Evolutionary conservation across 768 basidiomycete species (phyloP).

Genomic region (Boletellus ananiceps): DNA sequence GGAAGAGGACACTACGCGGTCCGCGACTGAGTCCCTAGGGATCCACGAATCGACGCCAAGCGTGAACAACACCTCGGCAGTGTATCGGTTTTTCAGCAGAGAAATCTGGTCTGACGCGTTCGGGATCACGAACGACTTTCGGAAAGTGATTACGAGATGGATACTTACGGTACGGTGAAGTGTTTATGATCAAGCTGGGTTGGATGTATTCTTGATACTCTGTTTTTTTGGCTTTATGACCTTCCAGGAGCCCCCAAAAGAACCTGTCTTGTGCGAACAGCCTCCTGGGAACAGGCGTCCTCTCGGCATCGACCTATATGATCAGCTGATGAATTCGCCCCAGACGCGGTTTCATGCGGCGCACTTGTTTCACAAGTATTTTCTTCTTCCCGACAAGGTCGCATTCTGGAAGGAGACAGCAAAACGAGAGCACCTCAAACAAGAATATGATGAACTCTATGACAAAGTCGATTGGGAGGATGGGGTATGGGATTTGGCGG

Average conservation of each 20-base stretch:
- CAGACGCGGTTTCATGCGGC: conserved; percentile 66
- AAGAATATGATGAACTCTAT: background rate
- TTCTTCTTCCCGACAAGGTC: conserved; percentile 34
- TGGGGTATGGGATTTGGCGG: conserved; percentile 53
- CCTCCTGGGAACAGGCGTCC: background rate
- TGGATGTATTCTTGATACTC: background rate
- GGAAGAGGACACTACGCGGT: conserved; percentile 17
- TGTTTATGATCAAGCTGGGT: background rate
- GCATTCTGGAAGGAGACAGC: conserved; percentile 7
- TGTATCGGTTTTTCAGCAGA: background rate
- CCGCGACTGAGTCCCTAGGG: conserved; percentile 21
- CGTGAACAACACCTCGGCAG: background rate
- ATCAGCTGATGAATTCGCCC: conserved; percentile 49
- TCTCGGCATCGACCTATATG: conserved; percentile 32
- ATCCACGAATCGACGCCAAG: background rate
- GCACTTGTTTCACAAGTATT: conserved; percentile 56
- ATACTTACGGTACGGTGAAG: conserved; percentile 38
- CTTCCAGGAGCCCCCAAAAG: conserved; percentile 9
- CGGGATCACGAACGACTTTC: conserved; percentile 33
- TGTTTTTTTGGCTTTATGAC: too few relatives aligned
- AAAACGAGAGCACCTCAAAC: background rate
- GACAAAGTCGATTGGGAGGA: conserved; percentile 18
- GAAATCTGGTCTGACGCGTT: conserved; percentile 17
- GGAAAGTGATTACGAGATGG: conserved; percentile 40
- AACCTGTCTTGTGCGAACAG: background rate